These are phyloP conservation scores for Anthracocystis walkeri DNA, from an alignment of 1,284 basidiomycete genomes.

Conservation along the genomic window DNA sequence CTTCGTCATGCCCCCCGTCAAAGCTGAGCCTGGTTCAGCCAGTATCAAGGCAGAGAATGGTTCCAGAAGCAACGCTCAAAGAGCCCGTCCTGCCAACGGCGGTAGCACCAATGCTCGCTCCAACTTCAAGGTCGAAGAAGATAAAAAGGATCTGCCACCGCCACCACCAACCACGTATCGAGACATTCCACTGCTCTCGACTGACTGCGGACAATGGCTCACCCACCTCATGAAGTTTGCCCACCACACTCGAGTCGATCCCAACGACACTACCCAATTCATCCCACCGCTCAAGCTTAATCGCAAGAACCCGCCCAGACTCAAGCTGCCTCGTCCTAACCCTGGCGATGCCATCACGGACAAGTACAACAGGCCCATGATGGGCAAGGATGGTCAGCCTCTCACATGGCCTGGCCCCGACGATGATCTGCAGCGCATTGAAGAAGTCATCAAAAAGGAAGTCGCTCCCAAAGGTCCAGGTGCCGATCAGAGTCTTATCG, in stretches of 20 bases:
- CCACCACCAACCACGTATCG: conserved; percentile 60
- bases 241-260: conserved; percentile 63
- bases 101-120: conserved; percentile 9
- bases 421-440: conserved; percentile 53
- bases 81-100: conserved; percentile 33
- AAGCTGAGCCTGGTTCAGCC: conserved; percentile 39
- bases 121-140: conserved; percentile 32
- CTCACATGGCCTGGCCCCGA: conserved; percentile 56
- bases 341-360: conserved; percentile 64
- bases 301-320: conserved; percentile 66
- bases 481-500: conserved; percentile 52
- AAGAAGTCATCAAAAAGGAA: conserved; percentile 48
- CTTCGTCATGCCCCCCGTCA: conserved; percentile 50
- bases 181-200: conserved; percentile 66
- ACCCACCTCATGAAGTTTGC: conserved; percentile 67
- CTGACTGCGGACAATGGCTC: conserved; percentile 48
- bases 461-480: conserved; percentile 39
- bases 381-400: conserved; percentile 57
- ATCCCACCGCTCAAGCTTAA: conserved; percentile 67
- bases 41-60: conserved; percentile 38
- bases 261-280: conserved; percentile 60
- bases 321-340: conserved; percentile 59
- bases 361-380: conserved; percentile 59
- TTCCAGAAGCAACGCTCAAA: conserved; percentile 4
- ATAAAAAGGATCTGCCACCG: conserved; percentile 39